Evolutionary conservation across 257 asterid genomes (phyloP).

Genomic region (Gardenia jasminoides): DNA sequence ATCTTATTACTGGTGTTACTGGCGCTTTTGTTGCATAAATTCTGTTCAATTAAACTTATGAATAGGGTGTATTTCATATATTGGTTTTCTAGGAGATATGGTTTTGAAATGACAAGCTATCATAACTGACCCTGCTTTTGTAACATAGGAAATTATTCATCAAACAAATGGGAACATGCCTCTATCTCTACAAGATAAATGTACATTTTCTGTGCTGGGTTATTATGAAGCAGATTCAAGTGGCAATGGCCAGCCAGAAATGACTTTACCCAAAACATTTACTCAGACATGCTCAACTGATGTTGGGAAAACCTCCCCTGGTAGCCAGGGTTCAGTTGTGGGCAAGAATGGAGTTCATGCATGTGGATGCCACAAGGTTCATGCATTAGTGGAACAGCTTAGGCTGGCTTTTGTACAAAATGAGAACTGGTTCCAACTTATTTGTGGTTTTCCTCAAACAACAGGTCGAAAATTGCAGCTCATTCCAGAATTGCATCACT

Average conservation of each 20-base stretch:
- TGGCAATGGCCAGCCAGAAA: conserved; percentile 27
- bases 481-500: conserved; percentile 67
- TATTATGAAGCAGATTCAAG: conserved; percentile 38
- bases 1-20: not conserved
- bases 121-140: conserved; percentile 9
- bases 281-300: conserved; percentile 16
- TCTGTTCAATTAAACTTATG: not conserved
- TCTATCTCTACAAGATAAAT: conserved; percentile 55
- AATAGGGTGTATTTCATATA: not conserved
- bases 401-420: conserved; percentile 32
- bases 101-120: not conserved
- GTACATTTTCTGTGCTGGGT: conserved; percentile 65
- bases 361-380: conserved; percentile 63
- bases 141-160: conserved; percentile 49
- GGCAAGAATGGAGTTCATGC: conserved; percentile 27
- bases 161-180: conserved; percentile 61
- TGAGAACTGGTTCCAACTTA: conserved; percentile 53
- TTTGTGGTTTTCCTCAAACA: conserved; percentile 30
- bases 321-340: conserved; percentile 8
- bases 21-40: not conserved
- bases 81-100: not conserved
- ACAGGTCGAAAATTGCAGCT: conserved; percentile 27
- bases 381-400: conserved; percentile 31
- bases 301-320: conserved; percentile 15
- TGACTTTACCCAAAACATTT: conserved; percentile 25